phyloP scores from a whole-genome alignment of 495 filamentous ascomycete species.

The Aspergillus coremiiformis region DNA sequence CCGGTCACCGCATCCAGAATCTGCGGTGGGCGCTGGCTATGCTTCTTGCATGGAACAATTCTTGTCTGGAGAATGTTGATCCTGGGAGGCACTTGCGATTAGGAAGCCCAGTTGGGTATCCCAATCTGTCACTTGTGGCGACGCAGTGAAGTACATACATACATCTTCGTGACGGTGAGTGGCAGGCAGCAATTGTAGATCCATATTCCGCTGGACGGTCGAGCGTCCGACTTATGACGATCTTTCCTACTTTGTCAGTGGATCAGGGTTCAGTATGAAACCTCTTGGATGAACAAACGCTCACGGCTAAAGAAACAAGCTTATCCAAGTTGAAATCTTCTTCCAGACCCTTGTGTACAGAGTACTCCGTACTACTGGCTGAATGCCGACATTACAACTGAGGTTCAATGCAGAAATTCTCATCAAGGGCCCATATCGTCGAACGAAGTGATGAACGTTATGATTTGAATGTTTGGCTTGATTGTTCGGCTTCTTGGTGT shows the following conservation, averaged over 20 bases:
- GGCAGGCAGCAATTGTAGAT: not conserved
- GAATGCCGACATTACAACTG: not conserved
- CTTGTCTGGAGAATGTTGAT: not conserved
- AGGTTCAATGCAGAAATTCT: not conserved
- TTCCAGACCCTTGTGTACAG: not conserved
- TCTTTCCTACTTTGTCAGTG: constrained; percentile 7
- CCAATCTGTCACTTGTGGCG: not conserved
- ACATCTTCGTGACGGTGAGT: not conserved
- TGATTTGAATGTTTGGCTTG: not conserved
- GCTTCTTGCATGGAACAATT: not conserved
- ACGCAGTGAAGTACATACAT: too few relatives aligned
- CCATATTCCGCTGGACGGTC: not conserved
- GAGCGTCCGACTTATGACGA: not conserved
- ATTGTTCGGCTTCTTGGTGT: too few relatives aligned
- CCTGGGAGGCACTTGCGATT: not conserved
- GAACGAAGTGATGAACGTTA: not conserved
- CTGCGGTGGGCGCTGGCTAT: not conserved
- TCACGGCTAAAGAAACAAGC: not conserved
- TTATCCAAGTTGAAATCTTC: not conserved
- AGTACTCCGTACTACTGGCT: not conserved
- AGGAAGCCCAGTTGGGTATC: not conserved
- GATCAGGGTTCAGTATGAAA: constrained; percentile 4
- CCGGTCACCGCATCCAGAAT: not conserved
- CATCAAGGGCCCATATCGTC: too few relatives aligned
- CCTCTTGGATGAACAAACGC: not conserved